Evolutionary conservation across 805 yeast genomes (phyloP).

Genomic region (Pichia sporocuriosa): DNA sequence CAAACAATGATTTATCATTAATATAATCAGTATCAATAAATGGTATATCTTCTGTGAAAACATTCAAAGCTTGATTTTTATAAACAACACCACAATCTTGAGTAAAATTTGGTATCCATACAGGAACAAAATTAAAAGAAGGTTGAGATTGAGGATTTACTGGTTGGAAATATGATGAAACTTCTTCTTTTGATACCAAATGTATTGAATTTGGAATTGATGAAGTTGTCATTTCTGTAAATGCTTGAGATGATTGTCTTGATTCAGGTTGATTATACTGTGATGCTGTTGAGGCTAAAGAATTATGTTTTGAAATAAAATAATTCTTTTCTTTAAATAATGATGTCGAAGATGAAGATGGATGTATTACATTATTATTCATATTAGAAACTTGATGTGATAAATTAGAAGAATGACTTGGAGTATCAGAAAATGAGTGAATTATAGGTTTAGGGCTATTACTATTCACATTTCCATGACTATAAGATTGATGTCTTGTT

Average conservation of each 20-base stretch:
- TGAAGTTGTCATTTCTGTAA: constrained; percentile 7
- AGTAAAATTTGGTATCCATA: constrained; percentile 61
- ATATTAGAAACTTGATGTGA: too few relatives aligned
- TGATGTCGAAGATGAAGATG: not conserved
- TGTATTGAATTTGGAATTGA: constrained; percentile 12
- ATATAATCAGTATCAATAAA: constrained; percentile 34
- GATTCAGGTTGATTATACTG: constrained; percentile 1
- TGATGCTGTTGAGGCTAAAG: constrained; percentile 3
- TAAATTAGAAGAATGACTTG: too few relatives aligned
- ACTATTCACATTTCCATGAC: not conserved
- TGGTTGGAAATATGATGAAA: constrained; percentile 22
- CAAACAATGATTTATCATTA: constrained; percentile 29
- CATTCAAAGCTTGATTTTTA: constrained; percentile 53
- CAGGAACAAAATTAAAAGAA: constrained; percentile 30
- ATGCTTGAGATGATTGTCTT: constrained; percentile 15
- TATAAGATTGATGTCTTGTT: not conserved
- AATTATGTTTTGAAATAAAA: constrained; percentile 7
- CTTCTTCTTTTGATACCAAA: constrained; percentile 23
- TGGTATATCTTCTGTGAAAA: constrained; percentile 56
- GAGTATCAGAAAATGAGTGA: too few relatives aligned
- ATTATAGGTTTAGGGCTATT: not conserved
- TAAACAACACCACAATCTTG: constrained; percentile 48
- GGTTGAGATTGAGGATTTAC: constrained; percentile 19
- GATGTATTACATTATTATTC: too few relatives aligned
- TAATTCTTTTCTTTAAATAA: constrained; percentile 8